Evolutionary conservation across 225 moss, liverwort and hornwort species (phyloP).

Genomic region (Lunularia cruciata): DNA sequence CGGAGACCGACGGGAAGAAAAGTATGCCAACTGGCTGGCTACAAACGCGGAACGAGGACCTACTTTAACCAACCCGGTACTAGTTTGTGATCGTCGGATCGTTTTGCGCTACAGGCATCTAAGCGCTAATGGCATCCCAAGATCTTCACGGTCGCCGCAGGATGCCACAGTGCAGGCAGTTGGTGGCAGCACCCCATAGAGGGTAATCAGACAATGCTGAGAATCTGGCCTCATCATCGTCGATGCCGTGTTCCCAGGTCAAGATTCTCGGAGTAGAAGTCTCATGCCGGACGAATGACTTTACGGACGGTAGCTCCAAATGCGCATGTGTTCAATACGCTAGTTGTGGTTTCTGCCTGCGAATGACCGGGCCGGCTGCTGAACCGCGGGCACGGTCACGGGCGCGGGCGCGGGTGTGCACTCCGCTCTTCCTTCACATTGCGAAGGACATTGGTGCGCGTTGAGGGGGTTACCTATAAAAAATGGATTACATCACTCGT

Average conservation of each 20-base stretch:
- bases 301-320: neutral
- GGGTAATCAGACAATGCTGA: no score
- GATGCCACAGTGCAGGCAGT: no score
- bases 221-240: no score
- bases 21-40: neutral
- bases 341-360: neutral
- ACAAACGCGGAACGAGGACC: no score
- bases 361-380: neutral
- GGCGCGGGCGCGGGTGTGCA: neutral
- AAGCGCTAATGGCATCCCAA: no score
- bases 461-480: no score
- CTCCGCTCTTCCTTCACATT: neutral
- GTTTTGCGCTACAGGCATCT: neutral
- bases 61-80: neutral
- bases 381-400: neutral
- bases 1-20: neutral
- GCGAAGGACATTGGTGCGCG: neutral
- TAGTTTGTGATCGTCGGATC: neutral
- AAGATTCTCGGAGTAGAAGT: no score
- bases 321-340: neutral
- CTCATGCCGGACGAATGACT: neutral
- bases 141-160: no score
- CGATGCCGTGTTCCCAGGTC: no score
- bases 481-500: no score
- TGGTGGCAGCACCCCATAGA: no score